Percentiles rank a stretch among this genome's conserved stretches.
These are phyloP conservation scores for Laguncularia racemosa DNA, from an alignment of 345 rosid species.

Conservation along the genomic window DNA sequence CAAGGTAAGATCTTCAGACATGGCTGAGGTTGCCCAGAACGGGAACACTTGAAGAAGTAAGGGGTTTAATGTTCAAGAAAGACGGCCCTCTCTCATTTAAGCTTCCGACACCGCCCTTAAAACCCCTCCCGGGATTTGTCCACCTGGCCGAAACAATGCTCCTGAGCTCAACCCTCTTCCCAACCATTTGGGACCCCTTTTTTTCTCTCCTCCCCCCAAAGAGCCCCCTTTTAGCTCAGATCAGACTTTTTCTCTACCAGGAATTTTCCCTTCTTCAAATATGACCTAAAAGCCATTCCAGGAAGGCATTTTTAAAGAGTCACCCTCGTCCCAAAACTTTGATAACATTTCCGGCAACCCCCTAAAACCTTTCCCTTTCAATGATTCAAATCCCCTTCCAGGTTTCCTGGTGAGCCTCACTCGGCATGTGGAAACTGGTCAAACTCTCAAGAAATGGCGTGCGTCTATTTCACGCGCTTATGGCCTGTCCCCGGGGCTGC, in stretches of 20 bases:
- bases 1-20: constrained; percentile 67
- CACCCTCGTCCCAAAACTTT: constrained; percentile 4
- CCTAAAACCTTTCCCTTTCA: not conserved
- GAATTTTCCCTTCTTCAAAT: constrained; percentile 36
- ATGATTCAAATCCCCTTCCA: constrained; percentile 2
- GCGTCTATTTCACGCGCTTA: constrained; percentile 58
- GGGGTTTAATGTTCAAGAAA: constrained; percentile 50
- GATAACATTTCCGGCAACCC: not conserved
- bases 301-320: constrained; percentile 55
- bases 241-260: constrained; percentile 4
- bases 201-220: constrained; percentile 22
- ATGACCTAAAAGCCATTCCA: constrained; percentile 65
- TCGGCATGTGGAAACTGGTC: constrained; percentile 48
- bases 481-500: constrained; percentile 85
- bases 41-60: constrained; percentile 68
- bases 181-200: constrained; percentile 34
- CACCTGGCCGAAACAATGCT: constrained; percentile 59
- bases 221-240: not conserved
- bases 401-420: constrained; percentile 19
- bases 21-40: constrained; percentile 86
- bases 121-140: constrained; percentile 68
- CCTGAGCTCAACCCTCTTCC: constrained; percentile 50
- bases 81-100: constrained; percentile 55
- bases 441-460: constrained; percentile 86
- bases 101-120: constrained; percentile 64